Evolutionary conservation across 345 rosid genomes (phyloP).

Genomic region (Cardamine occulta): DNA sequence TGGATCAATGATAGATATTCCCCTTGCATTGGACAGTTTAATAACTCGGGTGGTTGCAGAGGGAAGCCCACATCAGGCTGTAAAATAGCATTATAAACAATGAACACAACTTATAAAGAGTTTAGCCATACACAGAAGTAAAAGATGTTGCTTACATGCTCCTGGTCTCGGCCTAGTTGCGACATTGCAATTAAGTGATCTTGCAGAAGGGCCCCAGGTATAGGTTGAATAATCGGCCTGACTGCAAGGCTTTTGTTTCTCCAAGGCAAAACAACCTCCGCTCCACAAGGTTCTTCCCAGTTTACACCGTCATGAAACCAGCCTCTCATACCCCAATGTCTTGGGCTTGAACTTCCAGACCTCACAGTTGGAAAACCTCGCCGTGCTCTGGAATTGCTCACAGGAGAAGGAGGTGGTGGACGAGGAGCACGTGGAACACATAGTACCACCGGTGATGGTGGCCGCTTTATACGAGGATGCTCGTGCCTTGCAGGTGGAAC

Average conservation of each 20-base stretch:
- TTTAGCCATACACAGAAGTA: constrained; percentile 15
- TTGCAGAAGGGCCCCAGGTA: constrained; percentile 79
- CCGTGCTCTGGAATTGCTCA: constrained; percentile 79
- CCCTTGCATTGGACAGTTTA: constrained; percentile 60
- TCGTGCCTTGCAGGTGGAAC: constrained; percentile 79
- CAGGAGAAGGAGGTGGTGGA: constrained; percentile 96
- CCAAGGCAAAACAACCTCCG: constrained; percentile 98
- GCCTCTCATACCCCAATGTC: constrained; percentile 96
- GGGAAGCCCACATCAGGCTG: constrained; percentile 96
- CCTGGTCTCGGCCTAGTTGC: constrained; percentile 91
- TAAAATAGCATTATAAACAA: constrained; percentile 44
- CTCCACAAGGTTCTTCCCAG: constrained; percentile 77
- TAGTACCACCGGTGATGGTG: constrained; percentile 97
- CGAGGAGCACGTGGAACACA: constrained; percentile 95
- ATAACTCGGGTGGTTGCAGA: constrained; percentile 71
- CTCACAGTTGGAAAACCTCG: constrained; percentile 95
- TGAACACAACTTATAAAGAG: constrained; percentile 34
- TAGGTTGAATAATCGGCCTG: constrained; percentile 81
- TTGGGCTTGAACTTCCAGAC: constrained; percentile 99
- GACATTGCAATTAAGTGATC: constrained; percentile 90
- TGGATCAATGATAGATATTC: constrained; percentile 73
- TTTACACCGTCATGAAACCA: constrained; percentile 75
- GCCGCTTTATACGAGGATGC: constrained; percentile 85
- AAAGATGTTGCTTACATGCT: constrained; percentile 66
- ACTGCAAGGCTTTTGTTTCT: constrained; percentile 79